These are phyloP conservation scores for Fusarium begoniae DNA, from an alignment of 2,329 filamentous ascomycete species.

Conservation along the genomic window DNA sequence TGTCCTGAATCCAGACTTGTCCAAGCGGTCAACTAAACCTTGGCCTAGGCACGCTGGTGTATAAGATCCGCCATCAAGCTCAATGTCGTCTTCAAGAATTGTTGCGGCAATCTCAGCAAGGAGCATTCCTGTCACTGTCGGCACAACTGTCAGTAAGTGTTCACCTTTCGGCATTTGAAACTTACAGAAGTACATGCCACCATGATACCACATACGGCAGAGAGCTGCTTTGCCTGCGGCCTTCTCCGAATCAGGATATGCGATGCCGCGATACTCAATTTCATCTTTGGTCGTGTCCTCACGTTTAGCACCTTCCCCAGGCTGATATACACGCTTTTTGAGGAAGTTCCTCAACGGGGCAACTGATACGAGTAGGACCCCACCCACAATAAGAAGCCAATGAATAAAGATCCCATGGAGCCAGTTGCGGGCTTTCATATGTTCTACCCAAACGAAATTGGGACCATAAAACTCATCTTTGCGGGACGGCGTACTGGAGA, in stretches of 20 bases:
- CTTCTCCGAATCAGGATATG: conserved; percentile 64
- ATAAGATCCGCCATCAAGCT: conserved; percentile 72
- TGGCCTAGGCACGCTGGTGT: conserved; percentile 78
- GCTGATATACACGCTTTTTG: conserved; percentile 57
- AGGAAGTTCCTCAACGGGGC: conserved; percentile 58
- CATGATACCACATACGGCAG: conserved; percentile 64
- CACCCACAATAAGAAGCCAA: conserved; percentile 55
- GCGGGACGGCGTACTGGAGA: conserved; percentile 56
- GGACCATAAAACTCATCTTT: conserved; percentile 64
- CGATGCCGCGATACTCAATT: conserved; percentile 71
- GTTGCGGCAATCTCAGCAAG: conserved; percentile 71
- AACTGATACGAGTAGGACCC: conserved; percentile 55
- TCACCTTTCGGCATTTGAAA: conserved; percentile 13
- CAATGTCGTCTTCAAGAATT: conserved; percentile 69
- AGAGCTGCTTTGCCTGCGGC: conserved; percentile 59
- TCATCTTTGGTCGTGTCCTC: conserved; percentile 67
- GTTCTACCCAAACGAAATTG: conserved; percentile 68
- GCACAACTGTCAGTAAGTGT: conserved; percentile 4
- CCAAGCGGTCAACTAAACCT: conserved; percentile 69
- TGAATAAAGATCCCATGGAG: conserved; percentile 61
- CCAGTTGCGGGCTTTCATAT: conserved; percentile 60
- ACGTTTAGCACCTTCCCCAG: conserved; percentile 63
- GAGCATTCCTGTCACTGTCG: conserved; percentile 70
- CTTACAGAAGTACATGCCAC: conserved; percentile 73
- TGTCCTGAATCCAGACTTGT: conserved; percentile 69